Evolutionary conservation across 192 early-diverging fungal species (phyloP), one percentile per base, ranked within the genome.

Genomic region (Podila minutissima): DNA sequence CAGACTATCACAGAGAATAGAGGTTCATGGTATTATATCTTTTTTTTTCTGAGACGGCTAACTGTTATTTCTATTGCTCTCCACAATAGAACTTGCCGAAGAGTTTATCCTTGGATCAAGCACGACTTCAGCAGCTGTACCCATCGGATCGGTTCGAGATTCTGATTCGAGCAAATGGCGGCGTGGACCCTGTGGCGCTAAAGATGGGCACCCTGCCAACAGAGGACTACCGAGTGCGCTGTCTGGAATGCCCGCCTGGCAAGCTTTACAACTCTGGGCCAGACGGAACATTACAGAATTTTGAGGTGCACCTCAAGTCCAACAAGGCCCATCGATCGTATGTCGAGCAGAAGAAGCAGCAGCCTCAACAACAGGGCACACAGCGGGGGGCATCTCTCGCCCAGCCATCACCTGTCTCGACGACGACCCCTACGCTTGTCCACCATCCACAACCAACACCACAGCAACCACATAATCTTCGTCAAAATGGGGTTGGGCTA

Each of bases 221-320:
- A n/a, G 61, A 59, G n/a, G 84, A 83, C 35, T 69, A 84, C 29
- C 41, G 88, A 19, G 59, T 89, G 20, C 74, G 77, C 66, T 89
- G 86, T 61, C 58, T 63, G 41, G 86, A 89, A 24, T 89, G 88
- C 59, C 62, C 62, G 11, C 86, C 86, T 58, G 84, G 87, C 13
- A 88, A 84, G 61, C 68, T 89, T 29, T 88, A 88, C 67, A 82
- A 84, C 64, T 59, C 84, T 11, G 87, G 88, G 19, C 83, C 82
- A 9, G 83, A 74, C 13, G 69, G 84, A 37, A 75, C 86, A 10
- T 66, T 89, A 28, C 62, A 62, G 26, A 89, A 89, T 64, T 88
- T 88, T 69, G 86, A 89, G 64, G 78, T 88, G 10, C 88, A 89
- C 75, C 66, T 89, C 62, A 86, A 84, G 66, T 65, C 63, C 29